Conservation (phyloP, 306 rosid genomes). For the Casuarina cunninghamiana region DNA sequence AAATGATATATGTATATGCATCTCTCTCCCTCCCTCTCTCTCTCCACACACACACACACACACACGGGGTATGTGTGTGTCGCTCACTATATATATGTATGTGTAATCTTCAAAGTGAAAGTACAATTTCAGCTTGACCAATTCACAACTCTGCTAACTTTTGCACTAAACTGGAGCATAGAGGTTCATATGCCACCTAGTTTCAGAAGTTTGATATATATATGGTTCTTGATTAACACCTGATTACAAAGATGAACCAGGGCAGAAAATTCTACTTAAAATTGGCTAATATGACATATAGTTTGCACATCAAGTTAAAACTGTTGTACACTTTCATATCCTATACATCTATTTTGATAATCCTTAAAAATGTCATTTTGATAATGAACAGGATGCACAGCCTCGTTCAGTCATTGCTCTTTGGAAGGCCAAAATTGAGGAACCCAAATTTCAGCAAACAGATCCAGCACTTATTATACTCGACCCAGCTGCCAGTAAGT, state of each 20-base stretch:
- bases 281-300: neutral
- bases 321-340: neutral
- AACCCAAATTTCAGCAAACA: slow-evolving; percentile 18
- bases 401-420: slow-evolving; percentile 23
- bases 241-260: neutral
- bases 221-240: neutral
- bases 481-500: slow-evolving; percentile 16
- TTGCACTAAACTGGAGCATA: neutral
- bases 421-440: slow-evolving; percentile 27
- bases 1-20: neutral
- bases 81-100: no score
- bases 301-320: neutral
- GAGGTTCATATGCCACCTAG: neutral
- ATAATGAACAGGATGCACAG: slow-evolving; percentile 17
- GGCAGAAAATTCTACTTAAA: neutral
- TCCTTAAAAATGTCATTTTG: neutral
- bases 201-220: neutral
- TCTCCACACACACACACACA: no score
- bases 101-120: no score
- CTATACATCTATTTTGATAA: neutral
- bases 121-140: neutral
- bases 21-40: no score
- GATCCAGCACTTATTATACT: slow-evolving; percentile 13
- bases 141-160: neutral
- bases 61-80: no score